Evolutionary conservation across 2,329 filamentous ascomycete species (phyloP).

Genomic region (Trichoderma polysporum): DNA sequence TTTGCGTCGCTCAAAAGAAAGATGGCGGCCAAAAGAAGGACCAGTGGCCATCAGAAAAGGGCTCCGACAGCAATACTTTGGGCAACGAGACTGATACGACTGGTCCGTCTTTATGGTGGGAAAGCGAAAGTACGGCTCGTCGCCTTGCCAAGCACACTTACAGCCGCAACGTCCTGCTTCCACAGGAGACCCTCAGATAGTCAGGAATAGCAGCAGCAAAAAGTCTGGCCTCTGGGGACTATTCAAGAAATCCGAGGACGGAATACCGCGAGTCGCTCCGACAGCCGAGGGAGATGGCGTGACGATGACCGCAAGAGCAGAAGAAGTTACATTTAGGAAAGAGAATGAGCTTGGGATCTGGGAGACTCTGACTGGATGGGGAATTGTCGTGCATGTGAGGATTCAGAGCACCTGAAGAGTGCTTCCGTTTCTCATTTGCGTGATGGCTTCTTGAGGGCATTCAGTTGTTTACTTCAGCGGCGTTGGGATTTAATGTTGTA

Average conservation of each 20-base stretch:
- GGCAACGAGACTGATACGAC: background rate
- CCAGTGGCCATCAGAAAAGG: background rate
- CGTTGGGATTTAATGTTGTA: background rate
- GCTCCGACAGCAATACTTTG: background rate
- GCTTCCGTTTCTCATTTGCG: background rate
- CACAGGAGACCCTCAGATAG: constrained; percentile 32
- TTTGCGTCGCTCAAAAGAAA: constrained; percentile 23
- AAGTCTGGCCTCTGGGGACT: constrained; percentile 37
- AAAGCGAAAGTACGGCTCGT: constrained; percentile 45
- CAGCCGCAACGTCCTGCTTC: constrained; percentile 35
- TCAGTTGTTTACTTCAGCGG: background rate
- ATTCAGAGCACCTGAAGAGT: background rate
- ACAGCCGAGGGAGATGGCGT: constrained; percentile 28
- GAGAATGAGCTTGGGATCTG: constrained; percentile 54
- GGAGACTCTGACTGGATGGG: constrained; percentile 52
- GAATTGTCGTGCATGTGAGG: constrained; percentile 45
- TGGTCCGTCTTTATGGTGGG: constrained; percentile 43
- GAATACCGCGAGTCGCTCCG: background rate
- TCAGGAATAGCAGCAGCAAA: constrained; percentile 34
- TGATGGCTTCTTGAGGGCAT: background rate
- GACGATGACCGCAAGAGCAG: constrained; percentile 43
- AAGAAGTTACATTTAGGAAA: constrained; percentile 51
- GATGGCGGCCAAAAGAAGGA: background rate
- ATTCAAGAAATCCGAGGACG: constrained; percentile 29
- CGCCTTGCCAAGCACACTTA: constrained; percentile 46